Conservation (phyloP, 1,284 basidiomycete genomes). For the Cryptococcus amylolentus region DNA sequence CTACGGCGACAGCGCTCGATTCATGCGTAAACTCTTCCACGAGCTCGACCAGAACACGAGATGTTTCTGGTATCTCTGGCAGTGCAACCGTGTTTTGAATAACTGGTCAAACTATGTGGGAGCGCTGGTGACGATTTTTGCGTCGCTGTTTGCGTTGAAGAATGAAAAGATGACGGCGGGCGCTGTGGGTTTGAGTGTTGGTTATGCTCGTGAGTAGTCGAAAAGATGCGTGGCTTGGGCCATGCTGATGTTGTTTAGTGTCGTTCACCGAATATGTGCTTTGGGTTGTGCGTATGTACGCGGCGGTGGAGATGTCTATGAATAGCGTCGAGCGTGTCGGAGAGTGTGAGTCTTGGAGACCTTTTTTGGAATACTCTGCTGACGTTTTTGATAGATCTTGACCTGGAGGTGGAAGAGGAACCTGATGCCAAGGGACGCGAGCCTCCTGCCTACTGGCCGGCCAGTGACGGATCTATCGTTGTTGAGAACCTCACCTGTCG, state of each 20-base stretch:
- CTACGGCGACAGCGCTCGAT: slow-evolving; percentile 53
- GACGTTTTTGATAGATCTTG: slow-evolving; percentile 33
- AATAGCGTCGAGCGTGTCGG: slow-evolving; percentile 53
- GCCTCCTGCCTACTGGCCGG: slow-evolving; percentile 55
- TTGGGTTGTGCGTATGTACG: slow-evolving; percentile 53
- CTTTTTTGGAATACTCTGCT: not conserved
- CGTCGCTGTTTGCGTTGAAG: slow-evolving; percentile 50
- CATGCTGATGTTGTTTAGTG: slow-evolving; percentile 24
- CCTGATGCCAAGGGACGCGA: slow-evolving; percentile 44
- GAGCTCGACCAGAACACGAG: slow-evolving; percentile 53
- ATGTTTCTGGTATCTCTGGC: slow-evolving; percentile 50
- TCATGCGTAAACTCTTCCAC: slow-evolving; percentile 50
- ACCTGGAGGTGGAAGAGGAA: slow-evolving; percentile 53
- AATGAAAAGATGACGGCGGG: slow-evolving; percentile 47
- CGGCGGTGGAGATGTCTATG: slow-evolving; percentile 51
- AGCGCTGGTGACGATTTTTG: slow-evolving; percentile 51
- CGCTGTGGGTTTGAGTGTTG: slow-evolving; percentile 41
- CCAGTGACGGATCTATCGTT: slow-evolving; percentile 47
- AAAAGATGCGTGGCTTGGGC: not conserved
- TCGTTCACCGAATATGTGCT: slow-evolving; percentile 52
- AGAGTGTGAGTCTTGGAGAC: slow-evolving; percentile 46
- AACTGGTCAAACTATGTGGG: slow-evolving; percentile 52
- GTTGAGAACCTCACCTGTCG: slow-evolving; percentile 51
- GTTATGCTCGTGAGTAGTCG: slow-evolving; percentile 42
- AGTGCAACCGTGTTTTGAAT: slow-evolving; percentile 51